Percentiles rank a stretch among this genome's conserved stretches.
Conservation (phyloP, 2,329 filamentous ascomycete species). For the Geosmithia flava region DNA sequence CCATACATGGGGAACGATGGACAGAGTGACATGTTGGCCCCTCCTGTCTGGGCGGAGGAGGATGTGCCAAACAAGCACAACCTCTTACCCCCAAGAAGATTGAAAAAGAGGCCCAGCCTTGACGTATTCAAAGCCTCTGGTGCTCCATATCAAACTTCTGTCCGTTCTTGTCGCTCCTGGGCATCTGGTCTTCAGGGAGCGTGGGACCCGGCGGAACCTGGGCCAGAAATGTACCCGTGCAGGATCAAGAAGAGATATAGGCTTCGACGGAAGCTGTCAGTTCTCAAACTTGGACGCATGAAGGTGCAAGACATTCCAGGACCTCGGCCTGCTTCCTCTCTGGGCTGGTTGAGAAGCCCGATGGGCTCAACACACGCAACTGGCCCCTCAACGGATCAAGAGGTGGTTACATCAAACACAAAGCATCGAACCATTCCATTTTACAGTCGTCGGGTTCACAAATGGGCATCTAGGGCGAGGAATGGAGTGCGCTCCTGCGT, state of each 20-base stretch:
- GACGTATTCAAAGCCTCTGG: too few relatives aligned
- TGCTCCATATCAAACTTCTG: not conserved
- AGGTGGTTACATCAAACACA: not conserved
- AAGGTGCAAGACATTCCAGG: not conserved
- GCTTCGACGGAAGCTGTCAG: slow-evolving; percentile 16
- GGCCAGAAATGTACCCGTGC: not conserved
- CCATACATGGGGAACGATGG: slow-evolving; percentile 13
- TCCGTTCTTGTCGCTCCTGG: slow-evolving; percentile 6
- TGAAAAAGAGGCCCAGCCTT: too few relatives aligned
- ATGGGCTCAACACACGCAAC: not conserved
- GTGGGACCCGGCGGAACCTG: not conserved
- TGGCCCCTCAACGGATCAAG: not conserved
- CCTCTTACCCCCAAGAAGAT: not conserved
- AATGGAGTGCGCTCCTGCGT: not conserved
- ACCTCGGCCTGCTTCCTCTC: too few relatives aligned
- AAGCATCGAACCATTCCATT: not conserved
- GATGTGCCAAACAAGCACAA: not conserved
- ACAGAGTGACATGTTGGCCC: slow-evolving; percentile 3
- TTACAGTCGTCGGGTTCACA: not conserved
- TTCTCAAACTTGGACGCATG: slow-evolving; percentile 11
- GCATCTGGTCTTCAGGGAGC: not conserved
- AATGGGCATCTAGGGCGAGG: not conserved
- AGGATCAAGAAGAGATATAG: slow-evolving; percentile 4
- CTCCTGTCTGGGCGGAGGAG: not conserved
- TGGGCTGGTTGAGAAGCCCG: not conserved